phyloP scores from a whole-genome alignment of 139 green algal species.

The Volvox reticuliferus region DNA sequence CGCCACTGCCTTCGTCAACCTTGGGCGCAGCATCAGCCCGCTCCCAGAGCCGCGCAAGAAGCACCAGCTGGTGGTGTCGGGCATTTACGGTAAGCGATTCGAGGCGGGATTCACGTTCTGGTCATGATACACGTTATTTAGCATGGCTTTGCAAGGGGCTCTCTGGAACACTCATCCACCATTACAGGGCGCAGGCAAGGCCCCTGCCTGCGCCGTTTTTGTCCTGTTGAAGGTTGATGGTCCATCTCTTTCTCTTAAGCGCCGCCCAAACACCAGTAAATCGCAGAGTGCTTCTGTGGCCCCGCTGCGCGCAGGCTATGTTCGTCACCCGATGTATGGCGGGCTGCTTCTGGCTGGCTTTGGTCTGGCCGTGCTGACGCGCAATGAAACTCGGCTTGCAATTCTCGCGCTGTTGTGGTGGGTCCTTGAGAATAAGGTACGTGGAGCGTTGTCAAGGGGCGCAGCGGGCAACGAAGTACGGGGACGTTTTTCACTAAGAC shows the following conservation, averaged over 20 bases:
- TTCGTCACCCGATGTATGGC: slow-evolving; percentile 70
- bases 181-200: no score
- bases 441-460: not conserved
- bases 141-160: no score
- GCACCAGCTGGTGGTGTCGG: slow-evolving; percentile 61
- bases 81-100: slow-evolving; percentile 53
- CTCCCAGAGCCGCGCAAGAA: slow-evolving; percentile 64
- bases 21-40: slow-evolving; percentile 67
- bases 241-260: no score
- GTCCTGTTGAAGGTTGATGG: no score
- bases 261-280: not conserved
- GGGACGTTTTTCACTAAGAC: no score
- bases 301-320: slow-evolving; percentile 38
- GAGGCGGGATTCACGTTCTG: no score
- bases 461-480: no score
- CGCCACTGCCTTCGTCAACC: slow-evolving; percentile 55
- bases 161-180: no score
- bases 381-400: slow-evolving; percentile 63
- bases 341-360: slow-evolving; percentile 61
- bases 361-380: slow-evolving; percentile 53
- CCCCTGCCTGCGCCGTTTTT: no score
- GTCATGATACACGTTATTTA: no score
- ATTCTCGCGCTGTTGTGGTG: slow-evolving; percentile 56
- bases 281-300: not conserved
- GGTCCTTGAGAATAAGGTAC: slow-evolving; percentile 66